These are phyloP conservation scores for Tulasnella sp. DNA, from an alignment of 768 basidiomycete species.

Conservation along the genomic window DNA sequence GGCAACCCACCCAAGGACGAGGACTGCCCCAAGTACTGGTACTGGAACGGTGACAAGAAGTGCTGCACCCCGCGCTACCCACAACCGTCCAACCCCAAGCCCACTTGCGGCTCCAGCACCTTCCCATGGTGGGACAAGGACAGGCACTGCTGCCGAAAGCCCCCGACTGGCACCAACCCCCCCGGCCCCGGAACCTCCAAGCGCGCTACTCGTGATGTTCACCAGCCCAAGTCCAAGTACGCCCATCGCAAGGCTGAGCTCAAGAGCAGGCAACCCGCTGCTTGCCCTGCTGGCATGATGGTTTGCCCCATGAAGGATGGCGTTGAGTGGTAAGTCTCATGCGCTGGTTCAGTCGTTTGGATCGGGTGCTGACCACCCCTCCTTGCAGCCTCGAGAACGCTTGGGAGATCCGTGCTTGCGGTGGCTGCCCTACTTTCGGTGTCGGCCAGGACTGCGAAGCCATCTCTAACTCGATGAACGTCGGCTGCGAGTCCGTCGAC, in stretches of 20 bases:
- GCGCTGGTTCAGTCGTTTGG: neutral
- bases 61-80: slow-evolving; percentile 32
- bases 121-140: slow-evolving; percentile 38
- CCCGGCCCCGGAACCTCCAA: neutral
- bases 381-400: slow-evolving; percentile 55
- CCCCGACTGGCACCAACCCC: slow-evolving; percentile 26
- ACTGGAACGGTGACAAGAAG: slow-evolving; percentile 15
- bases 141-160: slow-evolving; percentile 32
- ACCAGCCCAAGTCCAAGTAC: slow-evolving; percentile 11
- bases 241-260: neutral
- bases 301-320: slow-evolving; percentile 61
- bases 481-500: slow-evolving; percentile 62
- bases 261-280: neutral
- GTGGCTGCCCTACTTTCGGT: slow-evolving; percentile 69
- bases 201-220: neutral
- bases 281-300: slow-evolving; percentile 57
- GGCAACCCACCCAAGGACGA: slow-evolving; percentile 9
- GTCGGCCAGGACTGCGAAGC: slow-evolving; percentile 71
- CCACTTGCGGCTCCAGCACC: slow-evolving; percentile 11
- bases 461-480: slow-evolving; percentile 67
- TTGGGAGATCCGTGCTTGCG: slow-evolving; percentile 70
- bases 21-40: slow-evolving; percentile 32
- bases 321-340: slow-evolving; percentile 54
- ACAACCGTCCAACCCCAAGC: slow-evolving; percentile 9
- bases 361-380: neutral